These are phyloP conservation scores for Pseudogymnoascus sp. DNA, from an alignment of 2,329 filamentous ascomycete genomes.

Conservation along the genomic window DNA sequence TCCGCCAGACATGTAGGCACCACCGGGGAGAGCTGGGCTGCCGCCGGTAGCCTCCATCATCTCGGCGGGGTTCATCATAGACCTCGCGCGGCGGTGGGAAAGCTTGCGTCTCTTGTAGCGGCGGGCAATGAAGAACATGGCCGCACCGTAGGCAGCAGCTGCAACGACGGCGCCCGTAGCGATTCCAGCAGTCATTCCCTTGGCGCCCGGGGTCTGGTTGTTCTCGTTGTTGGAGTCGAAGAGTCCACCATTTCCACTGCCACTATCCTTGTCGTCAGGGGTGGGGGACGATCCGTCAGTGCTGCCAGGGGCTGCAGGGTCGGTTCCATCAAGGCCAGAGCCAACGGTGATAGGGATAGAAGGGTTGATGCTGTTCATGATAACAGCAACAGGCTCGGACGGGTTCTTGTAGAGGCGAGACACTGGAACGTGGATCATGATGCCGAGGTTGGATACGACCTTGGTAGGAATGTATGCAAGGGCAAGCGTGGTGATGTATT, in stretches of 20 bases:
- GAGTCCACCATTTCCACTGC: slow-evolving; percentile 32
- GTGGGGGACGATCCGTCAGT: slow-evolving; percentile 26
- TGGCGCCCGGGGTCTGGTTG: slow-evolving; percentile 45
- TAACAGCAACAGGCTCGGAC: slow-evolving; percentile 55
- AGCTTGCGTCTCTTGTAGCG: slow-evolving; percentile 60
- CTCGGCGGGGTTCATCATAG: slow-evolving; percentile 42
- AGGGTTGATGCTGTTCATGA: slow-evolving; percentile 77
- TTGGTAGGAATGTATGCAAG: slow-evolving; percentile 67
- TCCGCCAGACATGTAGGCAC: slow-evolving; percentile 34
- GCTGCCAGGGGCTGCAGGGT: slow-evolving; percentile 29
- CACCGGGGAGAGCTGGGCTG: slow-evolving; percentile 40
- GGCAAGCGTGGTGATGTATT: slow-evolving; percentile 75
- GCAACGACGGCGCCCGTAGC: slow-evolving; percentile 56
- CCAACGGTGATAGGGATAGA: slow-evolving; percentile 49
- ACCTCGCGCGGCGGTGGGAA: slow-evolving; percentile 54
- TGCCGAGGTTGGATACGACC: slow-evolving; percentile 57
- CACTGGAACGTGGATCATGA: slow-evolving; percentile 62
- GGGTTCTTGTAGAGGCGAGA: slow-evolving; percentile 56
- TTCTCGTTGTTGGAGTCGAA: slow-evolving; percentile 32
- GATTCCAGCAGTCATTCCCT: slow-evolving; percentile 58
- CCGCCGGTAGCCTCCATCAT: slow-evolving; percentile 35
- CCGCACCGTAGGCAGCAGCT: slow-evolving; percentile 63
- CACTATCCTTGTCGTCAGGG: slow-evolving; percentile 31
- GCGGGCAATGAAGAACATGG: slow-evolving; percentile 68
- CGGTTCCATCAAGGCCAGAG: slow-evolving; percentile 28